Conservation (phyloP, 257 asterid genomes). For the Solanum clarkiae region DNA sequence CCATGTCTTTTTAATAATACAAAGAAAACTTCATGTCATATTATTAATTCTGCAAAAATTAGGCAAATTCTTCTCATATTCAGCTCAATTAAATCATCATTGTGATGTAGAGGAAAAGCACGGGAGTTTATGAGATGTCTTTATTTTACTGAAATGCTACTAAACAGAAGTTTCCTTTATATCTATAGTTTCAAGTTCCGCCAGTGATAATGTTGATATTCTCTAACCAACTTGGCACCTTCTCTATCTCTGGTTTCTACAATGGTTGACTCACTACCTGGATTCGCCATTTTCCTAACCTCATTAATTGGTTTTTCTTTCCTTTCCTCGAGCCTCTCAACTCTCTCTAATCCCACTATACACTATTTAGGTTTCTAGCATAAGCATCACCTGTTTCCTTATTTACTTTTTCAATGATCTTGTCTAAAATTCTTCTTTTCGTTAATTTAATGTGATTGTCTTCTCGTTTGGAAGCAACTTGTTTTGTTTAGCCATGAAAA, state of each 20-base stretch:
- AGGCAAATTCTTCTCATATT: not conserved
- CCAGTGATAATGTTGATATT: not conserved
- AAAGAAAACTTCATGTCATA: not conserved
- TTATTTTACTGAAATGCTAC: not conserved
- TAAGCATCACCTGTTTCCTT: not conserved
- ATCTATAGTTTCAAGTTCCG: not conserved
- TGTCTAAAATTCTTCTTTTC: not conserved
- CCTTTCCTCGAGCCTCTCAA: not conserved
- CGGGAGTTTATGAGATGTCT: not conserved
- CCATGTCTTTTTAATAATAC: not conserved
- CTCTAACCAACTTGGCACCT: not conserved
- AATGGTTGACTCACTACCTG: not conserved
- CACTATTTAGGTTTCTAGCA: not conserved
- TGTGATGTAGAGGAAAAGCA: not conserved
- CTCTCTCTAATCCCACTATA: not conserved
- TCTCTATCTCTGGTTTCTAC: not conserved
- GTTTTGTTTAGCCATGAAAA: not conserved
- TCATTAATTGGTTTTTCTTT: not conserved
- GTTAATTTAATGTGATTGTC: not conserved
- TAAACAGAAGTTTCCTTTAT: not conserved
- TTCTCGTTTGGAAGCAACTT: not conserved
- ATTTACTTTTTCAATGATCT: not conserved
- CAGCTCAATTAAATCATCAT: not conserved
- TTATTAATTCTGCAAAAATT: not conserved
- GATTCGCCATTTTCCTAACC: not conserved